Evolutionary conservation across 2,329 filamentous ascomycete species (phyloP).

Genomic region (Aspergillus sp.): DNA sequence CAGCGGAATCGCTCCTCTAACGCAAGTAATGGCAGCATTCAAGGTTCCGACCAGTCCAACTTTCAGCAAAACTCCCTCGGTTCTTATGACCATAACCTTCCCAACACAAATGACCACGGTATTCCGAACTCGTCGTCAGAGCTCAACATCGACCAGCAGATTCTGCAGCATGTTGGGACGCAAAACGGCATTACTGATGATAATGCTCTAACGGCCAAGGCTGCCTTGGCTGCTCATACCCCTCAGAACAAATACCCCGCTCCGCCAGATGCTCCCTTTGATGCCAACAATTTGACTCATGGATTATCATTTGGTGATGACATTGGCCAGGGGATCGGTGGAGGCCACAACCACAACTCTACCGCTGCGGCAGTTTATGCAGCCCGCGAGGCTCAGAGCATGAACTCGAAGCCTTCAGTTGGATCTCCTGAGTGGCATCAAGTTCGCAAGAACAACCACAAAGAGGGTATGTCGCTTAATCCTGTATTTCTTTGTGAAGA

Average conservation of each 20-base stretch:
- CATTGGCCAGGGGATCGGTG: slow-evolving; percentile 33
- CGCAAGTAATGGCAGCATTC: slow-evolving; percentile 34
- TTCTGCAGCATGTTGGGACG: slow-evolving; percentile 44
- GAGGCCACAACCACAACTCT: slow-evolving; percentile 40
- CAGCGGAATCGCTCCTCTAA: slow-evolving; percentile 38
- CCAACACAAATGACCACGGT: slow-evolving; percentile 34
- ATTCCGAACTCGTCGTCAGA: slow-evolving; percentile 30
- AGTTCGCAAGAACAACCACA: slow-evolving; percentile 93
- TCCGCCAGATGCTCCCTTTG: slow-evolving; percentile 35
- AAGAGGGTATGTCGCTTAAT: slow-evolving; percentile 65
- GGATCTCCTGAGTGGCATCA: slow-evolving; percentile 98
- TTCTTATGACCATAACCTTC: slow-evolving; percentile 17
- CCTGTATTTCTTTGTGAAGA: slow-evolving; percentile 12
- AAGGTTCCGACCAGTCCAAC: slow-evolving; percentile 26
- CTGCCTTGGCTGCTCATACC: slow-evolving; percentile 39
- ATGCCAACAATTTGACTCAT: slow-evolving; percentile 30
- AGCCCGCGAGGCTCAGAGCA: slow-evolving; percentile 45
- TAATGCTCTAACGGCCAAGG: slow-evolving; percentile 41
- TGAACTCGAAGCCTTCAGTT: slow-evolving; percentile 71
- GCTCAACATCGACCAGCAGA: slow-evolving; percentile 40
- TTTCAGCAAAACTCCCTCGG: slow-evolving; percentile 15
- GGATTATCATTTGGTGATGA: slow-evolving; percentile 35
- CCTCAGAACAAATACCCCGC: slow-evolving; percentile 40
- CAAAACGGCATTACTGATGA: slow-evolving; percentile 49
- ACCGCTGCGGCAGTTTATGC: slow-evolving; percentile 55